Evolutionary conservation across 305 asterid genomes (phyloP).

Genomic region (Stenogyne calaminthoides): DNA sequence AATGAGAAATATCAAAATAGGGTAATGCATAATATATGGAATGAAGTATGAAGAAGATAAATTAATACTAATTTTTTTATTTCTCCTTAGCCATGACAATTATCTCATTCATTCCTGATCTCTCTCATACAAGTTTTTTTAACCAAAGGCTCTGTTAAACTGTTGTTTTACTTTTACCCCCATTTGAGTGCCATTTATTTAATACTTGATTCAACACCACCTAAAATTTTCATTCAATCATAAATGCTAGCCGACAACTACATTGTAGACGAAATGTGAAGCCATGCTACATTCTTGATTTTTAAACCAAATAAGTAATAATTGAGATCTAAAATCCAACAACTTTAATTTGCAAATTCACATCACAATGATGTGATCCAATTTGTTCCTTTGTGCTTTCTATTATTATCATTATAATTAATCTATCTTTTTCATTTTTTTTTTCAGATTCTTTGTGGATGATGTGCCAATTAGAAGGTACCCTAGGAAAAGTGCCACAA

Average conservation of each 20-base stretch:
- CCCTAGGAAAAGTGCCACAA: slow-evolving; percentile 56
- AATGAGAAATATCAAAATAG: no score
- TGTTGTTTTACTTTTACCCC: neutral
- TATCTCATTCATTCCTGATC: no score
- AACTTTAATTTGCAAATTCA: slow-evolving; percentile 5
- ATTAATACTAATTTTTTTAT: no score
- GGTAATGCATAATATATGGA: no score
- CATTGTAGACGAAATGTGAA: neutral
- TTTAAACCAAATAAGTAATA: slow-evolving; percentile 23
- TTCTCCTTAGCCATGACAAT: no score
- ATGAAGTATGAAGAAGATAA: no score
- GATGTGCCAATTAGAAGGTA: slow-evolving; percentile 89
- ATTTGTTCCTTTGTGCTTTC: slow-evolving; percentile 31
- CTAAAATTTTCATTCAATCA: slow-evolving; percentile 21
- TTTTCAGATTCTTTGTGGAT: slow-evolving; percentile 76
- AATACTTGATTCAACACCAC: slow-evolving; percentile 10
- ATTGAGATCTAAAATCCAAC: slow-evolving; percentile 29
- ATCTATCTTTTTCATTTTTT: neutral
- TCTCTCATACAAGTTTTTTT: no score
- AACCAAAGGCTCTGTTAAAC: no score
- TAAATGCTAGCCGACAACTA: slow-evolving; percentile 33
- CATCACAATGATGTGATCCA: slow-evolving; percentile 22
- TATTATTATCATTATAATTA: neutral
- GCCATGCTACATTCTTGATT: slow-evolving; percentile 27
- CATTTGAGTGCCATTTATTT: neutral